These are phyloP conservation scores for Penicillium turbatum DNA, from an alignment of 495 filamentous ascomycete species.

Conservation along the genomic window DNA sequence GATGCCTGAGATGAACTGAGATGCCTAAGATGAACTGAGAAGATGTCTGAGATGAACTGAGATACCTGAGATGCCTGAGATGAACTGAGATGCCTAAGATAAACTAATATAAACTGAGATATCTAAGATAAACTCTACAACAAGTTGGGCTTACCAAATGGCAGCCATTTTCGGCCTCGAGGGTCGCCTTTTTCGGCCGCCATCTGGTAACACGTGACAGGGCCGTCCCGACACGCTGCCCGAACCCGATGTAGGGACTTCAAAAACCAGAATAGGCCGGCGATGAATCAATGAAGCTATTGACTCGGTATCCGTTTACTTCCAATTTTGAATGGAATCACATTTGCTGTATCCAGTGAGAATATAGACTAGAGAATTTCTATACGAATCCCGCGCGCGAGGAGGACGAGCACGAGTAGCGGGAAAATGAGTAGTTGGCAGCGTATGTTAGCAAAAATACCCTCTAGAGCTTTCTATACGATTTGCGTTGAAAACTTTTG, in stretches of 20 bases:
- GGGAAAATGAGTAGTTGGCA: too few relatives aligned
- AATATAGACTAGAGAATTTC: not conserved
- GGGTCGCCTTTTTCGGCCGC: constrained; percentile 2
- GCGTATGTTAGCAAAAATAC: too few relatives aligned
- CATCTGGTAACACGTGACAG: constrained; percentile 5
- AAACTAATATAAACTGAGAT: too few relatives aligned
- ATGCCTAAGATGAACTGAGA: too few relatives aligned
- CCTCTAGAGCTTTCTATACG: too few relatives aligned
- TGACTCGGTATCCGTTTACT: not conserved
- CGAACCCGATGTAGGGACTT: constrained; percentile 6
- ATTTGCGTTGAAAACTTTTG: too few relatives aligned
- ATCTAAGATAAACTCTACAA: too few relatives aligned
- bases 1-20: too few relatives aligned
- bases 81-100: too few relatives aligned
- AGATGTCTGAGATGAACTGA: too few relatives aligned
- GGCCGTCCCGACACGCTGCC: not conserved
- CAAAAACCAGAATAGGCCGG: constrained; percentile 2
- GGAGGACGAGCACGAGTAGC: not conserved
- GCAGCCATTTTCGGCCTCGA: constrained; percentile 3
- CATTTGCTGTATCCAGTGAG: not conserved
- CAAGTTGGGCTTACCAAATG: constrained; percentile 8
- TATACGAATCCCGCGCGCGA: not conserved
- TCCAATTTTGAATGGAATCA: not conserved
- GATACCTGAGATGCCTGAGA: too few relatives aligned
- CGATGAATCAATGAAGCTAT: constrained; percentile 1